A percentile compares a stretch with the other conserved stretches of the same genome.
Evolutionary conservation across 305 asterid genomes (phyloP).

Genomic region (Nicotiana rustica): DNA sequence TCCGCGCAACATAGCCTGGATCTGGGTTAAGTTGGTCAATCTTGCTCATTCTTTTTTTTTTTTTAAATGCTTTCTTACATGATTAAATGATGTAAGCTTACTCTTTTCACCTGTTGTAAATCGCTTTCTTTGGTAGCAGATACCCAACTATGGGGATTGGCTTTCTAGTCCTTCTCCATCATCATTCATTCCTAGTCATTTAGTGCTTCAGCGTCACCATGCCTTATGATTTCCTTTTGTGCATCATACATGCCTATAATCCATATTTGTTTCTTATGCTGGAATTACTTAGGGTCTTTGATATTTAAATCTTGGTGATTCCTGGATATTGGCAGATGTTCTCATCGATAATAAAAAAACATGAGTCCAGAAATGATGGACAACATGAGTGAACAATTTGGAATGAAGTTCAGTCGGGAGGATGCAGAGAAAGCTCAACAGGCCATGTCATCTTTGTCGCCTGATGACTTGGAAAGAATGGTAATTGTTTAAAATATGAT

Average conservation of each 20-base stretch:
- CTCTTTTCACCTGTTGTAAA: not conserved
- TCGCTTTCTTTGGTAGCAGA: not conserved
- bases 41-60: not conserved
- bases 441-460: slow-evolving; percentile 88
- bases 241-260: not conserved
- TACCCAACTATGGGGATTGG: not conserved
- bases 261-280: not conserved
- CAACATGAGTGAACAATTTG: slow-evolving; percentile 92
- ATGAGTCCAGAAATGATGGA: slow-evolving; percentile 95
- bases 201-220: too few species aligned
- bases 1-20: not conserved
- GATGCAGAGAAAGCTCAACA: slow-evolving; percentile 97
- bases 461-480: slow-evolving; percentile 88
- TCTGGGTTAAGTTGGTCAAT: not conserved
- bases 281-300: slow-evolving; percentile 5
- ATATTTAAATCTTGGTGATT: not conserved
- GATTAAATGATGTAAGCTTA: not conserved
- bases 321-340: slow-evolving; percentile 71
- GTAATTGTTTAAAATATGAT: slow-evolving; percentile 2
- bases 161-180: too few species aligned
- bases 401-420: slow-evolving; percentile 83
- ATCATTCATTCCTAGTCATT: too few species aligned
- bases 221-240: not conserved
- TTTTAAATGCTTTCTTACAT: not conserved
- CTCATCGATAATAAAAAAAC: slow-evolving; percentile 78